These are phyloP conservation scores for Pochonia chlamydosporia DNA, from an alignment of 2,329 filamentous ascomycete species.

Conservation along the genomic window DNA sequence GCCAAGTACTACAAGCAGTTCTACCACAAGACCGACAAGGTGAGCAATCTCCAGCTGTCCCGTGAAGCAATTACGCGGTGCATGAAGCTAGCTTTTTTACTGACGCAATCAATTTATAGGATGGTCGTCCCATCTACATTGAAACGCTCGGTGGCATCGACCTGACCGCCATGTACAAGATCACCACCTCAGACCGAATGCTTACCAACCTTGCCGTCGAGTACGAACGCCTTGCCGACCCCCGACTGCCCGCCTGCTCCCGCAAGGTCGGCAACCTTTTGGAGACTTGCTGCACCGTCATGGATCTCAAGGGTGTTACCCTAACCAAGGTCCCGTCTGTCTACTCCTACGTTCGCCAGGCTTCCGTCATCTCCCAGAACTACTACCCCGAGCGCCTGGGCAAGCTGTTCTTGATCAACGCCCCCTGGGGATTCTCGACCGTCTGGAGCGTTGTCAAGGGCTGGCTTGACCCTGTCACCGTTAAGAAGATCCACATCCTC, in stretches of 20 bases:
- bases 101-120: slow-evolving; percentile 45
- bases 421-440: slow-evolving; percentile 87
- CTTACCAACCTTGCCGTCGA: slow-evolving; percentile 92
- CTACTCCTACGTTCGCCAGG: slow-evolving; percentile 80
- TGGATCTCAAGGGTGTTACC: slow-evolving; percentile 94
- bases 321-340: slow-evolving; percentile 75
- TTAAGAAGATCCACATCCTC: slow-evolving; percentile 90
- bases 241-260: slow-evolving; percentile 89
- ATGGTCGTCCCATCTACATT: slow-evolving; percentile 95
- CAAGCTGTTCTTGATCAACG: slow-evolving; percentile 96
- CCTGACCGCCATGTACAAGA: slow-evolving; percentile 82
- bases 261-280: slow-evolving; percentile 84
- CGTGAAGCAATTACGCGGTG: background rate
- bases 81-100: background rate
- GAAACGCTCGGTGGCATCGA: slow-evolving; percentile 94
- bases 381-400: slow-evolving; percentile 98
- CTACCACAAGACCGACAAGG: slow-evolving; percentile 95
- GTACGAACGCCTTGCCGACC: slow-evolving; percentile 94
- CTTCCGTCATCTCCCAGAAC: slow-evolving; percentile 90
- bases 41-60: slow-evolving; percentile 24
- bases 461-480: slow-evolving; percentile 95
- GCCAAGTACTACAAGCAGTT: slow-evolving; percentile 95
- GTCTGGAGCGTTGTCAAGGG: slow-evolving; percentile 85
- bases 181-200: slow-evolving; percentile 91
- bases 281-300: slow-evolving; percentile 97